Base-by-base conservation (phyloP, 345 rosid species). In the Xanthoceras sorbifolium region DNA sequence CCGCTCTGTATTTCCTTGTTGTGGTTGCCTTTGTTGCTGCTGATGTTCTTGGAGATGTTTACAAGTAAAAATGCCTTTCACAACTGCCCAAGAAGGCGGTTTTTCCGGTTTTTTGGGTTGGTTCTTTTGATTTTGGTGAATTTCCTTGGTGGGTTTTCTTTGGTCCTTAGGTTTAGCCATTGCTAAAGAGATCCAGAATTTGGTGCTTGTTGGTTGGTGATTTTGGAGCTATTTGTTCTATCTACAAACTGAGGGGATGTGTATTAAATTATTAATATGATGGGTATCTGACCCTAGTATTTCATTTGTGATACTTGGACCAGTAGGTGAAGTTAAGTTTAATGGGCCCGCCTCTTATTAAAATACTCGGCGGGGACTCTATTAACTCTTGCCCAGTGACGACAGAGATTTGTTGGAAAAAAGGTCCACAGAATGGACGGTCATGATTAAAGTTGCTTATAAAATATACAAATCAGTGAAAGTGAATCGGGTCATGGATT, bases 61-160 rank as follows among this genome's bases (percentile, higher is more conserved):
- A 57, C 87, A 84, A 74, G 80, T 76, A 76, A 88, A 89, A 81
- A 89, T 64, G 69, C 91, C 86, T 86, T 84, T 89, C 25, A 90
- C 72, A 57, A 78, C 81, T 1, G 84, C 64, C 94, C 94, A 90
- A 59, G 94, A 84, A 36, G 89, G 84, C 20, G 84, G 75, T 22
- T 83, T 86, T n/a, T 83, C 86, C 20, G 79, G 20, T 71, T 78
- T 83, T 44, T 76, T 80, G 2, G 78, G 79, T n/a, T 64, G 59
- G 11, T 78, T 71, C 57, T 78, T 82, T 40, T 82, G 84, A 80
- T 57, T 82, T 76, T 82, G 85, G 57, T 76, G 70, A 28, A 61
- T 80, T 82, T 78, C 81, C 54, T 44, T 84, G 72, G 63, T 74
- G 80, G 80, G 81, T 78, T 84, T 84, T 67, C 10, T 77, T 48